Evolutionary conservation across 139 green algal species (phyloP).

Genomic region (Pseudopediastrum boryanum): DNA sequence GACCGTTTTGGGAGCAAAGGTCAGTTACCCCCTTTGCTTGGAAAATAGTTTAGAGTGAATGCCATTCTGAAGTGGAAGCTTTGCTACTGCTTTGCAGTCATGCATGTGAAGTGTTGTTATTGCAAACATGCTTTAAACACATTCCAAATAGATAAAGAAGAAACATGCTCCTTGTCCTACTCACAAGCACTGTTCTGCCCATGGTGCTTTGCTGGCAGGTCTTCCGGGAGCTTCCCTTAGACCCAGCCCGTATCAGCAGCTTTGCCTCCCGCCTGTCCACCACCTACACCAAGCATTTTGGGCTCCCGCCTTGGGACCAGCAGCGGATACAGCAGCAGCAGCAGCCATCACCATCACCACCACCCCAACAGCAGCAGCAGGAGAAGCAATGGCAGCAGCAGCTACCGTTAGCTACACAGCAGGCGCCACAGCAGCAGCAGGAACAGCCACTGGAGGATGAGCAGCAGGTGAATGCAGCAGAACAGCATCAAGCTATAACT

Average conservation of each 20-base stretch:
- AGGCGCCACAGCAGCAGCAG: constrained; percentile 3
- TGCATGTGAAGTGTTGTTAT: too few species aligned
- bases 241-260: constrained; percentile 36
- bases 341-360: too few species aligned
- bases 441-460: constrained; percentile 6
- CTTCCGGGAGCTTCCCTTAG: constrained; percentile 42
- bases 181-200: neutral
- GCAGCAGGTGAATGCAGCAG: constrained; percentile 5
- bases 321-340: constrained; percentile 5
- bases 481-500: neutral
- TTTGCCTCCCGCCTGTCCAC: constrained; percentile 59
- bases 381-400: neutral
- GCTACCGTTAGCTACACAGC: neutral
- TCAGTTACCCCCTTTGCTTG: too few species aligned
- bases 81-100: too few species aligned
- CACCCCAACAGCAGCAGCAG: neutral
- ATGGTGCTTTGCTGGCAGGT: too few species aligned
- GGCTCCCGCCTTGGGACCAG: constrained; percentile 34
- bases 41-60: too few species aligned
- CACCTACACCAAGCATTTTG: constrained; percentile 67
- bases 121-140: too few species aligned
- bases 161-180: neutral
- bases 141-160: too few species aligned
- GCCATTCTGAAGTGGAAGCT: too few species aligned
- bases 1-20: too few species aligned